Base-by-base conservation (phyloP, 1,284 basidiomycete genomes). In the Xerocomus amazonicus region DNA sequence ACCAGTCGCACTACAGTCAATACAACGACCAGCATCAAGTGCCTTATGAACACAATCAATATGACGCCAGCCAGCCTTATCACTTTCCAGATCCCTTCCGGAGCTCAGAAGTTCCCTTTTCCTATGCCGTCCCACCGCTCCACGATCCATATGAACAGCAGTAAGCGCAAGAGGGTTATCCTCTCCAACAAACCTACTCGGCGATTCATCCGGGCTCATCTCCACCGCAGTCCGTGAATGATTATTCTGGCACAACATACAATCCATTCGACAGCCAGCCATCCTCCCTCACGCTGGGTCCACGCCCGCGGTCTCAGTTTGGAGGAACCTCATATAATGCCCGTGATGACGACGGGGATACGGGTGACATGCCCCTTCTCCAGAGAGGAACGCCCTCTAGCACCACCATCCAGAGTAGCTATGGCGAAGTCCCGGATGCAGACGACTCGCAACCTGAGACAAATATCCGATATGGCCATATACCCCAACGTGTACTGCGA, bases 401-500 rank as follows among this genome's bases (percentile, higher is more conserved):
- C 14, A 56, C 66, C 50, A 63, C 69, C 1, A 52, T 78, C 8
- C 73, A 73, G 0, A 78, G 80, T 14, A 70, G 67, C 10, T 79
- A 76, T 57, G 72, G 73, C 23, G 68, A 70, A 14, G 68, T 70
- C 12, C 63, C 67, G 14, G 27, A 43, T 46, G 56, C n/a, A 64
- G 73, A 58, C 19, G 75, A 77, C 37, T 70, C 69, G 14, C 63
- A 59, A 43, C 63, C 59, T 5, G 76, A 76, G 47, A 75, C 61
- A 56, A 84, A 86, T 55, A 87, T 88, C 49, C 72, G 83, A 29
- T 96, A 94, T 65, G 93, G 93, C 0, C 73, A 84, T 3, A 90
- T 95, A 50, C 92, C 93, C 0, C 88, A 92, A 62, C 76, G 92
- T 9, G 86, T 95, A 3, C 85, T 91, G 2, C 73, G 93, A 48